Percentiles rank a stretch among this genome's conserved stretches.
Evolutionary conservation across 768 basidiomycete species (phyloP).

Genomic region (Boletus sensibilis): DNA sequence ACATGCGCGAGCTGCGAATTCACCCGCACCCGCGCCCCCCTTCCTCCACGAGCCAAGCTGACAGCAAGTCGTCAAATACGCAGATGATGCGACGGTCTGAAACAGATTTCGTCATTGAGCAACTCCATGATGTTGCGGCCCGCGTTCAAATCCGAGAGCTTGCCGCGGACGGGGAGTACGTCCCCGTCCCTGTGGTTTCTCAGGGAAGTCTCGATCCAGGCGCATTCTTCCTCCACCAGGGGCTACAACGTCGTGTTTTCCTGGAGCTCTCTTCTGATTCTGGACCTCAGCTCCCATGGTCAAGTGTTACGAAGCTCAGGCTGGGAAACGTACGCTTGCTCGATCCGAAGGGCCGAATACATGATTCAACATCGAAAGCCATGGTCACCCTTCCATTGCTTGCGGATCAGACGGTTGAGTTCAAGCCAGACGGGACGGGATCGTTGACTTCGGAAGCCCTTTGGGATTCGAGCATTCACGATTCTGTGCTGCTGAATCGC

Average conservation of each 20-base stretch:
- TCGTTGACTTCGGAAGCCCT: constrained; percentile 64
- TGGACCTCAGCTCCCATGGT: constrained; percentile 87
- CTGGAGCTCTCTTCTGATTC: constrained; percentile 84
- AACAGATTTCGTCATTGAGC: constrained; percentile 84
- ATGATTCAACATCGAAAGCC: constrained; percentile 72
- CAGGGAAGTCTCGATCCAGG: constrained; percentile 77
- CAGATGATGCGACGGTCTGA: constrained; percentile 91
- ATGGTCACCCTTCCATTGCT: constrained; percentile 72
- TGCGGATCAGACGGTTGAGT: constrained; percentile 70
- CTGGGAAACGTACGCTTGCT: constrained; percentile 84
- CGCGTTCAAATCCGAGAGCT: constrained; percentile 87
- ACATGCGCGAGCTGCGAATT: constrained; percentile 76
- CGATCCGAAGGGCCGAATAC: constrained; percentile 77
- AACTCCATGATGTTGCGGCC: constrained; percentile 88
- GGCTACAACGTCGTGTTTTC: constrained; percentile 80
- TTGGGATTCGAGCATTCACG: constrained; percentile 94
- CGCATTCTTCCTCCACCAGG: constrained; percentile 87
- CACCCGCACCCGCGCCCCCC: constrained; percentile 40
- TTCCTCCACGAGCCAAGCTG: constrained; percentile 29
- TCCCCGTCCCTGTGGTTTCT: constrained; percentile 79
- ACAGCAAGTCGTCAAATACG: constrained; percentile 42
- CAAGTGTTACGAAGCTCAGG: constrained; percentile 68
- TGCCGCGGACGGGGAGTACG: constrained; percentile 78
- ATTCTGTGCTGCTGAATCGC: constrained; percentile 80
- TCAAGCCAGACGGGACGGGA: constrained; percentile 83